Base-by-base conservation (phyloP, 2,329 filamentous ascomycete genomes). In the Colletotrichum tamarilloi region DNA sequence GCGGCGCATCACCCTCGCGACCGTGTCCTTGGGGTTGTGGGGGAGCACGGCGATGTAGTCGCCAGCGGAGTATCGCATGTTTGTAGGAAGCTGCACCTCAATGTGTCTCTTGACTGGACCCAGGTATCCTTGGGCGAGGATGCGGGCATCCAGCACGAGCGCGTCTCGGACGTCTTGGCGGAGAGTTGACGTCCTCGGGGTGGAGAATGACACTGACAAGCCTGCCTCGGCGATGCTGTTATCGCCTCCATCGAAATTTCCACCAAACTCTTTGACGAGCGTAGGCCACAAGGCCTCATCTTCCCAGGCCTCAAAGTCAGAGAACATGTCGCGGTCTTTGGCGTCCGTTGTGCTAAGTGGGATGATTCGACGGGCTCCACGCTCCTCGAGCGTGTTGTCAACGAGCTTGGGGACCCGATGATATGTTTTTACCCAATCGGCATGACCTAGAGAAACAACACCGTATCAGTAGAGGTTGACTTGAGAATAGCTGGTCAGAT, bases 31-130 rank as follows among this genome's bases (percentile, higher is more conserved):
- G 1, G 91, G 90, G 79, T 96, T 96, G 35, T 94, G 82, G 0
- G 94, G 94, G 0, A 95, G 84, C 2, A 95, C 85, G 0, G 92
- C 92, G 1, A 96, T 87, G 78, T 97, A 96, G 78, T 96, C 94
- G 16, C 94, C 94, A 2, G 92, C 89, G 42, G 88, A 87, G 81
- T 95, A 96, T 0, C 86, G 87, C 85, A 91, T 86, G 62, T 88
- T 89, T 0, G 86, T 88, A 0, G 94, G 93, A 1, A 96, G 85
- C 71, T 90, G 88, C 38, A 95, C 90, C 75, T 91, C 90, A 16
- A 94, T 88, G 74, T 92, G 87, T 22, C 89, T 88, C 84, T 94
- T 95, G 24, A 85, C 86, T 42, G 85, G 84, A 0, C 89, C 84
- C 28, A 85, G 85, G 0, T 83, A 85, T 75, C 16, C 80, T 26